Evolutionary conservation across 2,329 filamentous ascomycete genomes (phyloP), one percentile per base, ranked within the genome.

Genomic region (Emericellopsis cladophorae): DNA sequence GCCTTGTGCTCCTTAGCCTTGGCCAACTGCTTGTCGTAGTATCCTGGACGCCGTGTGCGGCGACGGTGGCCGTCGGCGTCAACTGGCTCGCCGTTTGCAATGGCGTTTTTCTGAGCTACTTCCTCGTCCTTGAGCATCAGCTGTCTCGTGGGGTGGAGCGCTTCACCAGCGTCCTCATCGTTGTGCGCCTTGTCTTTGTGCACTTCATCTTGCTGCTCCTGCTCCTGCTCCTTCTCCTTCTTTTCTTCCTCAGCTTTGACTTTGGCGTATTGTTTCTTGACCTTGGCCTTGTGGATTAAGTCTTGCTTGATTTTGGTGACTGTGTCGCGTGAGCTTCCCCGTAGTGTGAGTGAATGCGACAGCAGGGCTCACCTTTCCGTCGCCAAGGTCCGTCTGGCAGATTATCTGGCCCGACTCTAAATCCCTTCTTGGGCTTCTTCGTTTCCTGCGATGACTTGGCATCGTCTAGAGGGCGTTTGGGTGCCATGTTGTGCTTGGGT

Each of bases 211-310:
- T 53, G 46, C 31, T 58, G 50, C n/a, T 15, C 14, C 32, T 9
- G 32, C 18, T 31, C 35, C 29, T 44, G 37, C 22, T 45, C 46
- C 29, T 52, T 44, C 31, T 23, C 40, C 31, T 43, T 37, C 29
- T 44, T 32, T 26, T 49, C 45, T 40, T 67, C 58, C 23, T 54
- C 53, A 5, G 58, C 79, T 61, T 89, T 90, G 48, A 95, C 68
- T 61, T 95, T 95, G 47, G 83, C 84, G 57, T 95, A 95, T 34
- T 84, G 76, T 61, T 95, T 94, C 64, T 90, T 92, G 46, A 95
- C 72, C 62, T 95, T 95, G 45, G 89, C 88, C 59, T 92, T 93
- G 60, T 88, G 78, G 52, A 96, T 95, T 42, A 95, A 67, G 49
- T 84, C 77, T 48, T 82, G 74, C 62, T 96, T 96, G 55, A 95